Base-by-base conservation (phyloP, 2,329 filamentous ascomycete species). In the Moelleriella libera region DNA sequence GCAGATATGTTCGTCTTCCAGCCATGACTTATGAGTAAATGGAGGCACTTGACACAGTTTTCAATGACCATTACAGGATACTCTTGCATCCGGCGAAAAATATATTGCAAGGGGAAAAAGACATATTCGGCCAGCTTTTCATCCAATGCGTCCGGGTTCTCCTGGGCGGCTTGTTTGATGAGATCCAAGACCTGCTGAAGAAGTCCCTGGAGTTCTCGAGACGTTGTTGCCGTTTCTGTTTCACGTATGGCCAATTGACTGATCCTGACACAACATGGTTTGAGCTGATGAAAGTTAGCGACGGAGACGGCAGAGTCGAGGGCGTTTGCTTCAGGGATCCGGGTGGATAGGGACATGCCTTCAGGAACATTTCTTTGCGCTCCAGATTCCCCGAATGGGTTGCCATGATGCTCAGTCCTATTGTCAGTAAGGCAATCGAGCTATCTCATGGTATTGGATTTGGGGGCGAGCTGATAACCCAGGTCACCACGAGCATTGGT, bases 61-160 rank as follows among this genome's bases (percentile, higher is more conserved):
- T 98, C 92, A 6, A 92, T 68, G 41, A 86, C 70, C 37, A 76
- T 75, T 44, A 85, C 75, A 1, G 89, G 81, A 47, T 89, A 78
- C 44, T 75, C 72, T 52, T 84, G 78, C 54, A 86, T 83, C 52
- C 81, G 76, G 49, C 87, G 82, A 56, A 98, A 82, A 40, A 97
- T 79, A 55, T 92, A 84, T 0, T 87, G 88, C 0, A 98, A 70
- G 0, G 92, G 92, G 52, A 96, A 95, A 69, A 97, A 97, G 58
- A 85, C 76, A 70, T 97, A 98, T 68, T 96, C 89, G 11, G 89
- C 88, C 14, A 97, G 69, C 61, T 88, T 90, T 46, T 82, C 75
- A 61, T 96, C 87, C 14, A 97, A 63, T 0, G 69, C 67, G 2
- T 67, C 60, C 3, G 68, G 62, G 52, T 78, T 70, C 29, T 57